Conservation (phyloP, 2,329 filamentous ascomycete genomes). For the Colletotrichum australisinense region DNA sequence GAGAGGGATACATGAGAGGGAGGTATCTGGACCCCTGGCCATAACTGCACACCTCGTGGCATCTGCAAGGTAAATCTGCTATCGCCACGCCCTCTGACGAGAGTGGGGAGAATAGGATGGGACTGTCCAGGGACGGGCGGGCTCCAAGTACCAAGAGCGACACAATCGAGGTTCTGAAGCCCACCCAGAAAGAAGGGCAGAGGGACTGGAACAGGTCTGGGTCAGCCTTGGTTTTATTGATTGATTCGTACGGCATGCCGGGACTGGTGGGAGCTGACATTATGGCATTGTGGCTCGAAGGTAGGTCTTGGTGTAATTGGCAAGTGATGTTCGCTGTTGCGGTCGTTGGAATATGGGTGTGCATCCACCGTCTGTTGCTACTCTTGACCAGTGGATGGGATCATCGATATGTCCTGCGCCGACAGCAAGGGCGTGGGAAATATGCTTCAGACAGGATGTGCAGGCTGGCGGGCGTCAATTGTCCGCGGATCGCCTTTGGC, state of each 20-base stretch:
- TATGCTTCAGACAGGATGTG: not conserved
- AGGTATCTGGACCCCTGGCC: slow-evolving; percentile 35
- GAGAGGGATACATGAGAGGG: slow-evolving; percentile 25
- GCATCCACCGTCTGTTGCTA: not conserved
- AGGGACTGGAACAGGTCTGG: slow-evolving; percentile 1
- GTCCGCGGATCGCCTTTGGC: slow-evolving; percentile 11
- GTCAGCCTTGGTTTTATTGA: not conserved
- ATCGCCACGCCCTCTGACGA: slow-evolving; percentile 28
- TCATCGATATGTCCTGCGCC: not conserved
- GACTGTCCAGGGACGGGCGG: slow-evolving; percentile 4
- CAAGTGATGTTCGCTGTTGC: not conserved
- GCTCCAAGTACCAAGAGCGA: not conserved
- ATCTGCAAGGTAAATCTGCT: slow-evolving; percentile 35
- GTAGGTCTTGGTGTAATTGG: not conserved
- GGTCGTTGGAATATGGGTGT: too few relatives aligned
- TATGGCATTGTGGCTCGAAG: not conserved
- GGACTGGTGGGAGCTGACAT: not conserved
- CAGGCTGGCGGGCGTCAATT: slow-evolving; percentile 3
- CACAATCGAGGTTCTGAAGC: slow-evolving; percentile 5
- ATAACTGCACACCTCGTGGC: slow-evolving; percentile 36
- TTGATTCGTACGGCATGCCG: not conserved
- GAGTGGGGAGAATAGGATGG: slow-evolving; percentile 8
- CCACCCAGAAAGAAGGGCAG: slow-evolving; percentile 3
- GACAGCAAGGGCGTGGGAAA: not conserved
- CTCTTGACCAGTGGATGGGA: not conserved